A percentile compares a stretch with the other conserved stretches of the same genome.
These are phyloP conservation scores for Corinectria fuckeliana DNA, from an alignment of 2,329 filamentous ascomycete species.

Conservation along the genomic window DNA sequence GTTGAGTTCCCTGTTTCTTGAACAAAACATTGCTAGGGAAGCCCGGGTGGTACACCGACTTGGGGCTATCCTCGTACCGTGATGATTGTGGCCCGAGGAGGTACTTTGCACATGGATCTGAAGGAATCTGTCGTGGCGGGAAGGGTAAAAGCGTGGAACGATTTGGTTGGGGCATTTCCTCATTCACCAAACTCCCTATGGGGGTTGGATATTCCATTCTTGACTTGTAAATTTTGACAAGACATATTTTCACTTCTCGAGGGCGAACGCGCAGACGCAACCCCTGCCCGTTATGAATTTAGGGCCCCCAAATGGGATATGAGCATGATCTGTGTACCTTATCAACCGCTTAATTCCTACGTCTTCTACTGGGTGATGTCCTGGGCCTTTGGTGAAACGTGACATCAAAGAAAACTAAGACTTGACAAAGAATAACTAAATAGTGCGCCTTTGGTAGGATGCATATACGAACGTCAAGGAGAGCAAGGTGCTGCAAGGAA, in stretches of 20 bases:
- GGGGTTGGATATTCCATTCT: slow-evolving; percentile 39
- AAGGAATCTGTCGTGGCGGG: slow-evolving; percentile 2
- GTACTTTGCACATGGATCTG: slow-evolving; percentile 11
- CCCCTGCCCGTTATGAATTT: slow-evolving; percentile 26
- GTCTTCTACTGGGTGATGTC: neutral
- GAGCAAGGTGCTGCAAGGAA: too few species aligned
- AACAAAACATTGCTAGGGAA: slow-evolving; percentile 8
- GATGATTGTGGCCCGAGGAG: neutral
- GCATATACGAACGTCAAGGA: too few species aligned
- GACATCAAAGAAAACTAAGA: neutral
- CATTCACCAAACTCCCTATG: neutral
- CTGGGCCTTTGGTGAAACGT: neutral
- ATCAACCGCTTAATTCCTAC: neutral
- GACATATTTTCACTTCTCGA: slow-evolving; percentile 33
- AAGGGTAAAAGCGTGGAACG: slow-evolving; percentile 3
- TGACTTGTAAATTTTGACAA: slow-evolving; percentile 40
- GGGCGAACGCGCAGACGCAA: slow-evolving; percentile 19
- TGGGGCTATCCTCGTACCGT: neutral
- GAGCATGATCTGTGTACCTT: slow-evolving; percentile 1
- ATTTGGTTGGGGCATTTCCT: slow-evolving; percentile 3
- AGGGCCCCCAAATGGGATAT: slow-evolving; percentile 20
- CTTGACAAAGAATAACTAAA: neutral
- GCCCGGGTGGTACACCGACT: neutral
- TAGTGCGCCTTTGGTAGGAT: too few species aligned
- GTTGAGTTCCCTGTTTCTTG: slow-evolving; percentile 19